Evolutionary conservation across 306 rosid species (phyloP), one percentile per base, ranked within the genome.

Genomic region (Leucaena leucocephala): DNA sequence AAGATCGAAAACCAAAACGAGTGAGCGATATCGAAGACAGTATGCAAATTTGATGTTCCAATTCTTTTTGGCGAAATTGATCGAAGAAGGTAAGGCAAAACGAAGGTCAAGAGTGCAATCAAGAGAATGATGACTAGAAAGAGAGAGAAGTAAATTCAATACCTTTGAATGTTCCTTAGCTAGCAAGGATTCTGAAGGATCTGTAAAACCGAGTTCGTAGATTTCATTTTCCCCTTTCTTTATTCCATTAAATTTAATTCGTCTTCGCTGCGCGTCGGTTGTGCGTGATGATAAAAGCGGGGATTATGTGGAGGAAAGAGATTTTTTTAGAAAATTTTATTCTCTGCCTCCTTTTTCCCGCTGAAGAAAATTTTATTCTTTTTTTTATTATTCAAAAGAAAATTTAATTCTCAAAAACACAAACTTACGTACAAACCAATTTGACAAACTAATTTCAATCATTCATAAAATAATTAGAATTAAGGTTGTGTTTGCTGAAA

Each of bases 101-200:
- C 0, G 16, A 75, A 52, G 68, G 72, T 39, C 45, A 3, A 9
- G 52, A 34, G 63, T 21, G 14, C 40, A 43, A 69, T 68, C 44
- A 44, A 75, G 15, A 55, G 43, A n/a, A 65, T 6, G 44, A 63
- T 75, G 81, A 68, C 33, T 27, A 17, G 2, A 7, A 0, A 39
- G 1, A 46, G 61, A 9, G 73, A 68, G 52, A 68, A 5, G 14
- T 21, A 13, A 4, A 67, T 40, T 42, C n/a, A 17, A n/a, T 19
- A 58, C 17, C 62, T 43, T 44, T 10, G 45, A 49, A 19, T 39
- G 8, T 85, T 85, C 78, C 88, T 85, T 85, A 85, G 79, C 72
- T 22, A 70, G 39, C 38, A 85, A 82, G 87, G 68, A 76, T 80
- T 64, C 77, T 42, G 38, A 65, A 46, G 78, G 82, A 80, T 71